Evolutionary conservation across 2,329 filamentous ascomycete species (phyloP), one percentile per base, ranked within the genome.

Genomic region (Dactylellina parvicollis): DNA sequence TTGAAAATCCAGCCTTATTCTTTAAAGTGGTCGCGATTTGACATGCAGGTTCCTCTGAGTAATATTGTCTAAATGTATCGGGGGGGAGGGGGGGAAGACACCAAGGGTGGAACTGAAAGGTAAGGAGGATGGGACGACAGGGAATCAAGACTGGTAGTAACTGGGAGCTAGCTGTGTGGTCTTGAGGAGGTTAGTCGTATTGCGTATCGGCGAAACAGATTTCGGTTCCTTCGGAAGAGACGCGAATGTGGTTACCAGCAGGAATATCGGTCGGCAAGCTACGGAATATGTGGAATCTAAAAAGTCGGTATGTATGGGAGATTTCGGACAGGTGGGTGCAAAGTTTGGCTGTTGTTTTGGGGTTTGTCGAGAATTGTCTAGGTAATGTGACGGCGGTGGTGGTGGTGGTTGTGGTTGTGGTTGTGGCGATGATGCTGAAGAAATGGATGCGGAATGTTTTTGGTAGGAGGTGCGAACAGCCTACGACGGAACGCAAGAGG

Each of bases 401-500:
- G 50, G 18, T 56, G 50, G 28, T 56, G 50, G 18, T 56, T 28
- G 8, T 56, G 50, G 18, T 56, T 28, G 8, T 56, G 3, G 50
- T 56, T 4, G 50, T 56, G 32, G 30, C 38, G 18, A 30, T 10
- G 10, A 30, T 44, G 55, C 18, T 59, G 28, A 22, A 7, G 38
- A 20, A 69, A 69, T 34, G 32, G 49, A 44, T 38, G 55, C 55
- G 47, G 55, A 69, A 61, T 69, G 40, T 69, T 66, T 52, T 56
- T 44, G 34, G 26, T 26, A 67, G 47, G 32, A 55, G 49, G 47
- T 60, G 64, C 64, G 36, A 60, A 52, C 3, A 38, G 38, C 20
- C 16, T 42, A 42, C 50, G 61, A 65, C 60, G 60, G 60, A 38
- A 46, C 44, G 44, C 24, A 44, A 5, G 5, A 12, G 30, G 14